phyloP scores from a whole-genome alignment of 2,329 filamentous ascomycete genomes.

The Cryphonectria nitschkei region DNA sequence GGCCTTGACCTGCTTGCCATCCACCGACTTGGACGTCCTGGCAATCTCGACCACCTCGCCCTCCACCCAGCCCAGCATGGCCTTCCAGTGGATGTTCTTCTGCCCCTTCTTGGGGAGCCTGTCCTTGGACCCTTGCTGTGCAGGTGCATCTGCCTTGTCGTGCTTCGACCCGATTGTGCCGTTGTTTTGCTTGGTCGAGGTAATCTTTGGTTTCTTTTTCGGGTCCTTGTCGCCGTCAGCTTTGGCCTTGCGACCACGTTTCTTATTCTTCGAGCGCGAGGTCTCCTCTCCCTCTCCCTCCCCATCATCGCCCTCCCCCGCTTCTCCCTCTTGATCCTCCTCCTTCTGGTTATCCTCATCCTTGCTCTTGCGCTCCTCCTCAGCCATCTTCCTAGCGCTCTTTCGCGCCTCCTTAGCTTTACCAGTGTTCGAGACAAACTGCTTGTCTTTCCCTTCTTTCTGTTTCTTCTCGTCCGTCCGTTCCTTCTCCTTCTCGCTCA shows the following conservation, averaged over 20 bases:
- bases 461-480: conserved; percentile 7
- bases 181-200: neutral
- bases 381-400: neutral
- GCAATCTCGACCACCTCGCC: conserved; percentile 30
- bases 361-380: neutral
- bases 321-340: neutral
- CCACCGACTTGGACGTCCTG: conserved; percentile 18
- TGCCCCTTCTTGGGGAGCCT: conserved; percentile 27
- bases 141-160: conserved; percentile 23
- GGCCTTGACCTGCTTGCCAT: conserved; percentile 29
- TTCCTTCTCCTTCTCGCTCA: neutral
- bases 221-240: neutral
- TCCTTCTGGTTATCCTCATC: neutral
- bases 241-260: conserved; percentile 11
- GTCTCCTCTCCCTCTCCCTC: neutral
- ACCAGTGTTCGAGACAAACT: conserved; percentile 4
- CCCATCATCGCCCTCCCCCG: neutral
- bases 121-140: conserved; percentile 19
- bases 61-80: conserved; percentile 27
- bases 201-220: conserved; percentile 17
- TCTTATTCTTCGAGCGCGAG: neutral
- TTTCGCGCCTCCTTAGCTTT: neutral
- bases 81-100: conserved; percentile 27
- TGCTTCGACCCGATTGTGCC: conserved; percentile 30
- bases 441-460: neutral